phyloP scores from a whole-genome alignment of 208 protist genomes.

The Trichomonas gallinae region DNA sequence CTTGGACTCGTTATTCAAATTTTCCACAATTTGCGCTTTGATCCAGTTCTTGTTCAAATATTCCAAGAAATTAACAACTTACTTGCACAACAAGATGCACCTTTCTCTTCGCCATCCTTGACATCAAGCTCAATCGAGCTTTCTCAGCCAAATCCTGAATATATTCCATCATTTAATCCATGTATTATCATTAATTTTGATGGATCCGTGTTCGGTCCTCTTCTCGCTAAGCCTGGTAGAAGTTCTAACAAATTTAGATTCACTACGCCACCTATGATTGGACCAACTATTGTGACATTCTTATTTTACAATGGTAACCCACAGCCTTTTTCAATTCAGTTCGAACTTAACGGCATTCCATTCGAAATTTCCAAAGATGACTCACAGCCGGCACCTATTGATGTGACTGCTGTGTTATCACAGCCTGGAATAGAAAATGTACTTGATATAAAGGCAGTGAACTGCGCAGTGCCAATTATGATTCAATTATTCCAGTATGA shows the following conservation, averaged over 20 bases:
- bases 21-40: background rate
- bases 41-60: background rate
- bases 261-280: background rate
- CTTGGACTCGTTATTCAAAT: background rate
- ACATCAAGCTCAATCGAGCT: background rate
- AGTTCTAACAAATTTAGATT: background rate
- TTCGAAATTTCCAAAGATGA: background rate
- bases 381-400: background rate
- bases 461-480: background rate
- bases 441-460: background rate
- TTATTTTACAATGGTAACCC: background rate
- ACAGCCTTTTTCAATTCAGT: background rate
- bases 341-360: background rate
- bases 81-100: background rate
- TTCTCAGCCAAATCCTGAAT: background rate
- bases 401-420: background rate
- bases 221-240: background rate
- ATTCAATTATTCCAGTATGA: background rate
- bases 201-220: background rate
- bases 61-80: background rate
- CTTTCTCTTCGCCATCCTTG: background rate
- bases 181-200: too few species aligned
- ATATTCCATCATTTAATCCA: background rate
- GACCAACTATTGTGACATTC: background rate
- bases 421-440: background rate